These are phyloP conservation scores for Crassisporium funariophilum DNA, from an alignment of 768 basidiomycete species.

Conservation along the genomic window DNA sequence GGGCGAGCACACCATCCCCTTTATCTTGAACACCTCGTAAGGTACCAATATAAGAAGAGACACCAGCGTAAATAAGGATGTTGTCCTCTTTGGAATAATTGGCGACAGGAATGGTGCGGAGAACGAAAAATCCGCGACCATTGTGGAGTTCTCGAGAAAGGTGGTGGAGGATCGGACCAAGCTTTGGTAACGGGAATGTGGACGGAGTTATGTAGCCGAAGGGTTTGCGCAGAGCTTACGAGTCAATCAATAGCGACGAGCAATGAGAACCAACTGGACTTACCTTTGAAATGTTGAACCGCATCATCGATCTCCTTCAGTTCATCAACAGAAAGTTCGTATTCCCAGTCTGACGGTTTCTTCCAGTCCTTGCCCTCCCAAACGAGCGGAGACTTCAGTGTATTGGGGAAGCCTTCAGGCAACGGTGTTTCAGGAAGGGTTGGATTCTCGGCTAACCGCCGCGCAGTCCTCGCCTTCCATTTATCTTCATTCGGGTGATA, in stretches of 20 bases:
- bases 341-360: conserved; percentile 42
- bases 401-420: conserved; percentile 38
- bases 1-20: conserved; percentile 41
- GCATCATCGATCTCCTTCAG: conserved; percentile 40
- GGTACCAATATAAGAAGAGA: conserved; percentile 23
- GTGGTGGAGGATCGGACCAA: conserved; percentile 35
- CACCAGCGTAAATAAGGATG: conserved; percentile 45
- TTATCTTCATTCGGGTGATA: conserved; percentile 42
- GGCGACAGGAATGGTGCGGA: conserved; percentile 48
- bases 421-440: conserved; percentile 28
- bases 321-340: conserved; percentile 30
- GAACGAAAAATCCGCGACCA: conserved; percentile 51
- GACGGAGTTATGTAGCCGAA: conserved; percentile 31
- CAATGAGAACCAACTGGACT: neutral
- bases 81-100: conserved; percentile 41
- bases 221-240: conserved; percentile 26
- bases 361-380: conserved; percentile 48
- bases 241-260: neutral
- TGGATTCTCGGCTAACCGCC: conserved; percentile 36
- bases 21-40: conserved; percentile 22
- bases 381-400: conserved; percentile 37
- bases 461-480: conserved; percentile 39
- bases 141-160: conserved; percentile 43
- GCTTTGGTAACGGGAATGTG: conserved; percentile 49
- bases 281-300: conserved; percentile 34